Evolutionary conservation across 495 filamentous ascomycete species (phyloP), one percentile per base, ranked within the genome.

Genomic region (Bryoglossum gracile): DNA sequence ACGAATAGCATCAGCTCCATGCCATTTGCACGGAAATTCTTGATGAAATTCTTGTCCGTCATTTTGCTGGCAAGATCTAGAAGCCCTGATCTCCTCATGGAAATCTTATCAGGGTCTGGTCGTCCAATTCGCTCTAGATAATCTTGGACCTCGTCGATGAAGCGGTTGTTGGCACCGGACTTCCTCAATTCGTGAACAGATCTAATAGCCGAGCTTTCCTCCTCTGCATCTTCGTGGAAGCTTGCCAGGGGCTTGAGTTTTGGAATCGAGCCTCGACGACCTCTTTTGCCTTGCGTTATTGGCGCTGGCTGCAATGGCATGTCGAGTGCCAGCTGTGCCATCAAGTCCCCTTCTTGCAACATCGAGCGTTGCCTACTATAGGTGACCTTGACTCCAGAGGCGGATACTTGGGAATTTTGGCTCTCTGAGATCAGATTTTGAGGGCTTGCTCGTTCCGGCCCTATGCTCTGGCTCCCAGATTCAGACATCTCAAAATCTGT

Each of bases 101-200:
- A 73, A 1, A 41, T 14, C 25, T 46, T 28, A 16, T 64, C 65
- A n/a, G 64, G 47, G 4, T 53, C 61, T 3, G 74, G 67, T 32
- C 75, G 69, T 42, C 86, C 81, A 52, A 98, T 84, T 50, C 94
- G 86, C 48, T 94, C 88, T 49, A 95, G 73, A 8, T 94, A 71
- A 41, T 87, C 81, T 56, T 91, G 86, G 43, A 94, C 74, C 40
- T 89, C 84, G 54, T 87, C 80, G 5, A 82, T 66, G 48, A 94
- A 89, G 16, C 89, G 83, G 40, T 80, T 82, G 62, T 90, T 94
- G 18, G 82, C 81, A 6, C 92, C 92, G 32, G 88, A 82, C 54
- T 88, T 84, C 52, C 89, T 77, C 35, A 98, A 72, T 62, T 98
- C 92, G 59, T 97, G 89, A 26, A 96, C 85, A 53, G 82, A 92